Evolutionary conservation across 768 basidiomycete species (phyloP), one percentile per base, ranked within the genome.

Genomic region (Collybiopsis confluens): DNA sequence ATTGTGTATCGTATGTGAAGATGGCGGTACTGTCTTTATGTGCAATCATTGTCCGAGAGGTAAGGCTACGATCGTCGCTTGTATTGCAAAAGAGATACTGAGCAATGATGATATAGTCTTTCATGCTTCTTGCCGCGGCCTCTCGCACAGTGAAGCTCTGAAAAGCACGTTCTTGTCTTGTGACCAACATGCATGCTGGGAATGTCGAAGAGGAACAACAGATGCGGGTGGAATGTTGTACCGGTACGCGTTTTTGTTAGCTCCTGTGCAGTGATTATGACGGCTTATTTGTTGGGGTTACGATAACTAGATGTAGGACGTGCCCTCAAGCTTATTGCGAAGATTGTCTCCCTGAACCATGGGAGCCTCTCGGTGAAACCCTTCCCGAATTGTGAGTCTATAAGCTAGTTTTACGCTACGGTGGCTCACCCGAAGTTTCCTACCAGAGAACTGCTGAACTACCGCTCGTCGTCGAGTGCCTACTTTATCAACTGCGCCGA

Each of bases 291-390:
- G 6, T 30, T 13, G 37, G 16, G n/a, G n/a, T n/a, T n/a, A 33
- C 45, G 16, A 16, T 43, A 18, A 45, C 18, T 47, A 82, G 81
- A 56, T 85, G 82, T 56, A 79, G 76, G 54, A 83, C 81, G 0
- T 85, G 84, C 60, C 74, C 79, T 15, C 65, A 72, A 49, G 80
- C 83, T 1, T 81, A 77, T 56, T 85, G 83, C 64, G 80, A 84
- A 51, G 83, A 85, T 58, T 85, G 83, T 62, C 56, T 85, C 36
- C 76, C 79, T 4, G 79, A 73, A 3, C 75, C 81, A 4, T 66
- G 82, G 30, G 74, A 76, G 27, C 70, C 76, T 13, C 65, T 85
- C 36, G 83, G 83, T 3, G 80, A 83, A 3, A 64, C 66, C 1
- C 58, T 85, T 4, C 83, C 83, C 15, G 82, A 85, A 64, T 78